Conservation (phyloP, 1,139 yeast species). For the Suhomyces bolitotheri region DNA sequence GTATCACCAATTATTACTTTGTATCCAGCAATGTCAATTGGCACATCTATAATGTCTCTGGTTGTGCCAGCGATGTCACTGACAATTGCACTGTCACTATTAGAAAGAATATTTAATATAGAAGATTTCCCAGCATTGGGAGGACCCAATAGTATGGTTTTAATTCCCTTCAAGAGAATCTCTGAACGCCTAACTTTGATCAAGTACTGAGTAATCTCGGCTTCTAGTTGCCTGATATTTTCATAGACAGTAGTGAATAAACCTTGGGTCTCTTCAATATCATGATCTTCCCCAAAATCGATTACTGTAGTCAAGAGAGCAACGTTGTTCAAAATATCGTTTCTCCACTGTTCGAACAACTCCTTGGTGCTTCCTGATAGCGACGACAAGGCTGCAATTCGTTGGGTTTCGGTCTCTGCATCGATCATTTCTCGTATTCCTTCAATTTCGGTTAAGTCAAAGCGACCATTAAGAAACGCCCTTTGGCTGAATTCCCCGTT, state of each 20-base stretch:
- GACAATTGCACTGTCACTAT: slow-evolving; percentile 86
- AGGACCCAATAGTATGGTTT: slow-evolving; percentile 76
- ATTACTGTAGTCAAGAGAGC: slow-evolving; percentile 84
- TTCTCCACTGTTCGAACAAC: slow-evolving; percentile 67
- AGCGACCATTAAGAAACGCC: slow-evolving; percentile 72
- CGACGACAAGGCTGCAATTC: slow-evolving; percentile 71
- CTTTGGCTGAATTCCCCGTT: slow-evolving; percentile 89
- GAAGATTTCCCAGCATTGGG: slow-evolving; percentile 98
- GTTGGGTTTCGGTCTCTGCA: slow-evolving; percentile 91
- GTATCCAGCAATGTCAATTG: slow-evolving; percentile 78
- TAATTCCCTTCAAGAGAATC: slow-evolving; percentile 70
- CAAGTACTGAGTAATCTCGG: slow-evolving; percentile 51
- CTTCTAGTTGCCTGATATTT: slow-evolving; percentile 41
- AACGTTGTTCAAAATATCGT: slow-evolving; percentile 58
- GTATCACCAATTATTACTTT: slow-evolving; percentile 88
- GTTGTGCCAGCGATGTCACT: slow-evolving; percentile 94
- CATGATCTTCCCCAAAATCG: slow-evolving; percentile 96
- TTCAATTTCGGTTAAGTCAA: slow-evolving; percentile 80
- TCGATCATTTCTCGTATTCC: slow-evolving; percentile 87
- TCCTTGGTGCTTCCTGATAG: slow-evolving; percentile 66
- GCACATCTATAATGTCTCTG: slow-evolving; percentile 81
- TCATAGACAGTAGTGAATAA: slow-evolving; percentile 52
- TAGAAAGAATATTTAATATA: slow-evolving; percentile 67
- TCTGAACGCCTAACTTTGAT: slow-evolving; percentile 58
- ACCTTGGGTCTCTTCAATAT: slow-evolving; percentile 59